Evolutionary conservation across 495 filamentous ascomycete species (phyloP).

Genomic region (Penicillium lividum): DNA sequence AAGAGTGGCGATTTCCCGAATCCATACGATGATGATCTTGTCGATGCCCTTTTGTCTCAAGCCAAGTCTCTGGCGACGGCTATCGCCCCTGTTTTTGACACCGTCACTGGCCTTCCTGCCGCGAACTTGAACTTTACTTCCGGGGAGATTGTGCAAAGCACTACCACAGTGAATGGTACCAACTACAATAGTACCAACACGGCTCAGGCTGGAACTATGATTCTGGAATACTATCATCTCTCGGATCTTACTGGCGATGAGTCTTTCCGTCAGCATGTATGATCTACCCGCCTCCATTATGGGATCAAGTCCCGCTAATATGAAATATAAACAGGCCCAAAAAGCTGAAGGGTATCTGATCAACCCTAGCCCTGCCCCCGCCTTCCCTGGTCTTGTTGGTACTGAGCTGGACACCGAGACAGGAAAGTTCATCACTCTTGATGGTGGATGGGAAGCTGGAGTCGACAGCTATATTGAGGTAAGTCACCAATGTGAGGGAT

Average conservation of each 20-base stretch:
- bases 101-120: constrained; percentile 19
- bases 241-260: constrained; percentile 28
- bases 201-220: constrained; percentile 25
- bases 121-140: constrained; percentile 19
- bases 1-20: constrained; percentile 24
- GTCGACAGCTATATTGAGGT: constrained; percentile 29
- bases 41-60: constrained; percentile 22
- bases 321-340: constrained; percentile 13
- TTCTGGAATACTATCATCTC: constrained; percentile 25
- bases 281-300: neutral
- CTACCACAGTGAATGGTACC: constrained; percentile 18
- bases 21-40: constrained; percentile 19
- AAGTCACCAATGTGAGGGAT: neutral
- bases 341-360: constrained; percentile 21
- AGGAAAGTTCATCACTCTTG: constrained; percentile 25
- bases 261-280: constrained; percentile 24
- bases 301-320: neutral
- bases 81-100: constrained; percentile 24
- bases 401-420: constrained; percentile 24
- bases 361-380: constrained; percentile 19
- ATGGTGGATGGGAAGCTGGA: constrained; percentile 25
- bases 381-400: constrained; percentile 22
- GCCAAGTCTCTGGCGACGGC: constrained; percentile 21
- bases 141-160: constrained; percentile 14
- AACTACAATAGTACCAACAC: constrained; percentile 28